Percentiles rank a stretch among this genome's conserved stretches.
phyloP scores from a whole-genome alignment of 148 eudicot species.

The Heliamphora exappendiculata region DNA sequence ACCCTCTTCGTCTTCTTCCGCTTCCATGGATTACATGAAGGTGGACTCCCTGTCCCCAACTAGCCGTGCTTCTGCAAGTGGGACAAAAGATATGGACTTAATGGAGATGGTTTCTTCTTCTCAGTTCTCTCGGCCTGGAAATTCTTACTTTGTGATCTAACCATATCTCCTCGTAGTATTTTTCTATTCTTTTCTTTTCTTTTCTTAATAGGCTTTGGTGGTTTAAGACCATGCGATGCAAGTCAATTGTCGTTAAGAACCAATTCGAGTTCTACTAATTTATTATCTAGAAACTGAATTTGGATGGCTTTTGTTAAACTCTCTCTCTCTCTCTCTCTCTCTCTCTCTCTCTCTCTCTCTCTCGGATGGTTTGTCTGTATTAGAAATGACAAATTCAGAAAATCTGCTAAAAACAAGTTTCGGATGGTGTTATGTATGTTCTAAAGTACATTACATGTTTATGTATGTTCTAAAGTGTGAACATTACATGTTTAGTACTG shows the following conservation, averaged over 20 bases:
- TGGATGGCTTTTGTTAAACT: too few relatives aligned
- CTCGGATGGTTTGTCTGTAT: not conserved
- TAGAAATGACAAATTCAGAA: slow-evolving; percentile 4
- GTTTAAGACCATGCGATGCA: not conserved
- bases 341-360: not conserved
- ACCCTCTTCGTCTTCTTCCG: not conserved
- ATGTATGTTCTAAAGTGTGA: slow-evolving; percentile 6
- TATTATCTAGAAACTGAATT: not conserved
- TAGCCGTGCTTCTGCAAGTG: slow-evolving; percentile 1
- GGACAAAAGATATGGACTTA: slow-evolving; percentile 50
- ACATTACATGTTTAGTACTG: not conserved
- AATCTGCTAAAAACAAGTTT: not conserved
- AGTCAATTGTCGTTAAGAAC: not conserved
- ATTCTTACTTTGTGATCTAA: not conserved
- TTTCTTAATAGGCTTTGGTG: not conserved
- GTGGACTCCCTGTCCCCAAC: not conserved
- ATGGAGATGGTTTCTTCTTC: slow-evolving; percentile 45
- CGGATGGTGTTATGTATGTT: not conserved
- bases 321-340: not conserved
- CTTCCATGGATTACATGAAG: slow-evolving; percentile 2
- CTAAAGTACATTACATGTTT: too few relatives aligned
- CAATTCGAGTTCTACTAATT: not conserved
- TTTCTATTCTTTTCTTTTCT: not conserved
- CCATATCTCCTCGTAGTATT: not conserved
- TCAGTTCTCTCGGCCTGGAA: slow-evolving; percentile 14